phyloP scores from a whole-genome alignment of 148 eudicot genomes.

The Bassia scoparia region DNA sequence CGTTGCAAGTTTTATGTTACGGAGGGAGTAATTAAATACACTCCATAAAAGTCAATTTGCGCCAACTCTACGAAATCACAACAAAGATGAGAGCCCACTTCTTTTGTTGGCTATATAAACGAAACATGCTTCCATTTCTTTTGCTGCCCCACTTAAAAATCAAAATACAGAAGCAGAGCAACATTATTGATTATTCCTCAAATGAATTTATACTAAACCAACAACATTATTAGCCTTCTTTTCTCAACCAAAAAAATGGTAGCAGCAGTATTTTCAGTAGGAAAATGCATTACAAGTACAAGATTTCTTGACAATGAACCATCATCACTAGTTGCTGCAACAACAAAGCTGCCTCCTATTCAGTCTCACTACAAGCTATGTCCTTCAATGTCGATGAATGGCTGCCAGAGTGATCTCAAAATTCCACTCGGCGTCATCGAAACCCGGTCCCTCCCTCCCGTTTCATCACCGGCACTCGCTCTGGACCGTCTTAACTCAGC shows the following conservation, averaged over 20 bases:
- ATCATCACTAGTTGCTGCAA: not conserved
- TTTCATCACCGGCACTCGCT: constrained; percentile 43
- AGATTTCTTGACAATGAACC: constrained; percentile 30
- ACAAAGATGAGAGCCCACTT: no score
- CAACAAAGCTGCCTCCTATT: constrained; percentile 2
- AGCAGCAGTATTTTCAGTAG: constrained; percentile 21
- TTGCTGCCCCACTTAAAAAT: not conserved
- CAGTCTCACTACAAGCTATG: constrained; percentile 12
- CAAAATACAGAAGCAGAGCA: not conserved
- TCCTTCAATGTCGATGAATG: constrained; percentile 63
- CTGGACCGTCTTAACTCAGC: constrained; percentile 50
- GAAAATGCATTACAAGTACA: constrained; percentile 33
- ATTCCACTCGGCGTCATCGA: constrained; percentile 51
- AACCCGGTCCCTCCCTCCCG: constrained; percentile 56
- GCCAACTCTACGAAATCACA: not conserved
- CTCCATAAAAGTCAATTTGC: not conserved
- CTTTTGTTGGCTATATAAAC: no score
- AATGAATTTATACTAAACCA: not conserved
- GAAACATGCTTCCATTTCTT: no score
- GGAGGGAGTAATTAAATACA: no score
- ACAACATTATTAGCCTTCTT: not conserved
- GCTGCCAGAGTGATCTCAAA: constrained; percentile 55
- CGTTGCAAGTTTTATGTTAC: no score
- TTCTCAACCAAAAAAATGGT: constrained; percentile 19
- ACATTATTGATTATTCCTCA: not conserved